Base-by-base conservation (phyloP, 2,329 filamentous ascomycete genomes). In the Escovopsis sp. region DNA sequence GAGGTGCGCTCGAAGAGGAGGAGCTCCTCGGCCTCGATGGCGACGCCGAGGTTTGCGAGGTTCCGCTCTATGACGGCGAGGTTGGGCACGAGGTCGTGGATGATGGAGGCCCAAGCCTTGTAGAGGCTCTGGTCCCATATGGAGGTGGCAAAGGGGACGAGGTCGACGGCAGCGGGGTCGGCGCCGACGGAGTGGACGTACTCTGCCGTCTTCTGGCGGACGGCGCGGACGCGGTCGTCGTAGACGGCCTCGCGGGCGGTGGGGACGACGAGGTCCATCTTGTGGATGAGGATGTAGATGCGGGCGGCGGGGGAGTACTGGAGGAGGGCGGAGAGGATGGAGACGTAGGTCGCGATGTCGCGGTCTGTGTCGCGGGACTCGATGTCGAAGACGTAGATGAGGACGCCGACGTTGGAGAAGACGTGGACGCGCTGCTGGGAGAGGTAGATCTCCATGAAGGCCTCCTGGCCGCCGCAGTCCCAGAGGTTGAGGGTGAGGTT, bases 321-420 rank as follows among this genome's bases (percentile, higher is more conserved):
- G 42, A 81, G 74, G 33, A 98, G 72, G 1, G 91, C 91, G 39
- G 81, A 77, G 51, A 96, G 85, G 58, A 96, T 91, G 50, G 84
- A 82, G 40, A 81, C 79, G 67, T 96, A 98, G 44, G 87, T 94
- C 43, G 89, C 79, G 40, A 96, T 76, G 59, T 98, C 91, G 53
- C 86, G 82, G 47, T 91, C 84, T 53, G 94, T 86, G 60, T 96
- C 91, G 57, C 87, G 82, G 14, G 85, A 94, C 61, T 96, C 91
- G 51, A 96, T 93, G 60, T 98, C 91, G 65, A 98, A 98, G 61
- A 98, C 91, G 67, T 98, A 98, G 62, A 98, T 96, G 44, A 98
- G 76, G 40, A 96, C 91, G 39, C 88, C 89, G 47, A 95, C 91
- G 59, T 91, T 89, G 56, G 81, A 86, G 67, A 98, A 98, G 61